Conservation (phyloP, 2,329 filamentous ascomycete species). For the Ceratocystiopsis brevicomis region DNA sequence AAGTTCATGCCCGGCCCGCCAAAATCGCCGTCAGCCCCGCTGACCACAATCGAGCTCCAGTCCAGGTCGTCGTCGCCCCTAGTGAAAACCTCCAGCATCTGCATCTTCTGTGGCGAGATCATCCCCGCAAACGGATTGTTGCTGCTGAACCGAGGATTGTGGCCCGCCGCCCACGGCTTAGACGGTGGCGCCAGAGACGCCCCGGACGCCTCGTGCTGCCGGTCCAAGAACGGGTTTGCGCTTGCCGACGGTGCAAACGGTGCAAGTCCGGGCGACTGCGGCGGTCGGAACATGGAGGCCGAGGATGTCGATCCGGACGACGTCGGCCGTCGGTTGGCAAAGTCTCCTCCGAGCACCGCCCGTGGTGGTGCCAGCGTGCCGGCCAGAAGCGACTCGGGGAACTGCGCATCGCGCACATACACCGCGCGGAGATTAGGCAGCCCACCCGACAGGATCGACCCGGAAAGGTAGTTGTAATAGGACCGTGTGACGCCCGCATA, state of each 20-base stretch:
- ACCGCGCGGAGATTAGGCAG: conserved; percentile 57
- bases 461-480: conserved; percentile 74
- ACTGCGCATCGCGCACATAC: conserved; percentile 70
- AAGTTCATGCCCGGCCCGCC: conserved; percentile 11
- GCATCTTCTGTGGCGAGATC: conserved; percentile 11
- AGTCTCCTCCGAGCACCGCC: conserved; percentile 15
- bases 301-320: conserved; percentile 15
- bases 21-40: conserved; percentile 12
- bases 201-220: conserved; percentile 1
- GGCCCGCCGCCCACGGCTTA: conserved; percentile 11
- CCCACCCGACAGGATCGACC: conserved; percentile 58
- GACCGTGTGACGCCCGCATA: conserved; percentile 32
- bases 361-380: conserved; percentile 41
- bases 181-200: conserved; percentile 3
- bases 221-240: conserved; percentile 5
- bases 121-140: conserved; percentile 37
- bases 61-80: conserved; percentile 38
- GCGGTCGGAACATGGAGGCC: conserved; percentile 13
- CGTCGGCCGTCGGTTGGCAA: conserved; percentile 16
- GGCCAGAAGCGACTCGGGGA: conserved; percentile 55
- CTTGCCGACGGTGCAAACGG: no score
- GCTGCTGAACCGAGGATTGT: conserved; percentile 32
- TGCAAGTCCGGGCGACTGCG: conserved; percentile 2
- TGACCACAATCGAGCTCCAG: conserved; percentile 38
- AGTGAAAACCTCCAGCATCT: conserved; percentile 38